A percentile compares a stretch with the other conserved stretches of the same genome.
phyloP scores from a whole-genome alignment of 345 rosid species.

The Tarenaya hassleriana region DNA sequence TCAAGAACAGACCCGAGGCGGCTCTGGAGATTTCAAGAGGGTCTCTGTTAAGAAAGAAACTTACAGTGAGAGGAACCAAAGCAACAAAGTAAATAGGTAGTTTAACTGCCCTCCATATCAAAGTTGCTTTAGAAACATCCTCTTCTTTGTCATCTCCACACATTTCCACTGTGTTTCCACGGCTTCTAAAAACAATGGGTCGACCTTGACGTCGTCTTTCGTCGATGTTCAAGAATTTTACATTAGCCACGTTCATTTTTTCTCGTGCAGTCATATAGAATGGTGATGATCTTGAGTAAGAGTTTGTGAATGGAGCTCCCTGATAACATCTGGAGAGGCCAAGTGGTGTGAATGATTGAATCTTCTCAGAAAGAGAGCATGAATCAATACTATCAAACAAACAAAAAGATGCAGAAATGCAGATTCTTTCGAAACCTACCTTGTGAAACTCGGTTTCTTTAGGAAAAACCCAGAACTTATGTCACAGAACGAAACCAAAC shows the following conservation, averaged over 20 bases:
- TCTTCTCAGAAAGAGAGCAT: constrained; percentile 7
- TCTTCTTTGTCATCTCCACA: constrained; percentile 32
- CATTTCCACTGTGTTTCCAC: constrained; percentile 9
- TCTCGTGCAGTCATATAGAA: constrained; percentile 12
- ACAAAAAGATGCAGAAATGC: background rate
- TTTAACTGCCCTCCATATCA: constrained; percentile 92
- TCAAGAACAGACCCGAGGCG: background rate
- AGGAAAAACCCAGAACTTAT: constrained; percentile 13
- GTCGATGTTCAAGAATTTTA: constrained; percentile 12
- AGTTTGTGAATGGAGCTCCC: constrained; percentile 9
- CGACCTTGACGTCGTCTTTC: background rate
- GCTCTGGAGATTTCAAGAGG: background rate
- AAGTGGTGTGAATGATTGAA: constrained; percentile 20
- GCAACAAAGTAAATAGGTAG: constrained; percentile 84
- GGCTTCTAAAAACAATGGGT: constrained; percentile 20
- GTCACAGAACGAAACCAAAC: constrained; percentile 23
- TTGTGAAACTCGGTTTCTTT: background rate
- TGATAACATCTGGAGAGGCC: constrained; percentile 30
- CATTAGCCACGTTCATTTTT: constrained; percentile 6
- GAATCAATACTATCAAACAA: constrained; percentile 6
- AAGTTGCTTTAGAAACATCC: constrained; percentile 39
- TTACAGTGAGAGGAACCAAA: constrained; percentile 76
- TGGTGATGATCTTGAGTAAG: constrained; percentile 12
- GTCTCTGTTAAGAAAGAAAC: constrained; percentile 26
- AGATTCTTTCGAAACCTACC: constrained; percentile 20